Percentiles rank a stretch among this genome's conserved stretches.
phyloP scores from a whole-genome alignment of 2,329 filamentous ascomycete species.

The Talaromyces piceae region DNA sequence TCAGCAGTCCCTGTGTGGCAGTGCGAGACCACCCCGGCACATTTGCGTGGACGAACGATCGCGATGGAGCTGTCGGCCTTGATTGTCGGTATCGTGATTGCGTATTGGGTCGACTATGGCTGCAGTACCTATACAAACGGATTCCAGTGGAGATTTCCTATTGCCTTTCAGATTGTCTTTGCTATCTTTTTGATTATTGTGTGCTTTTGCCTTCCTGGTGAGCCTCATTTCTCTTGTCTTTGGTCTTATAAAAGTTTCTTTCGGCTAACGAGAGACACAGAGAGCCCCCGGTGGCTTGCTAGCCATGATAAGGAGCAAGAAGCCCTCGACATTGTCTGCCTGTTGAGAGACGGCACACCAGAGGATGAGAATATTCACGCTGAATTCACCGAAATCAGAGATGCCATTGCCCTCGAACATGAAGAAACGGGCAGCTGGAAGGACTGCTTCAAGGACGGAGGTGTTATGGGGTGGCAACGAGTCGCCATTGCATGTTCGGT shows the following conservation, averaged over 20 bases:
- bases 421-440: conserved; percentile 46
- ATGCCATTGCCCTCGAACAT: conserved; percentile 39
- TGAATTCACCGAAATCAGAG: conserved; percentile 47
- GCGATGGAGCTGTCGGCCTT: conserved; percentile 48
- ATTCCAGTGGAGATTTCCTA: conserved; percentile 48
- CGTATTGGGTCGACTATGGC: conserved; percentile 46
- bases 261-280: background rate
- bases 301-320: conserved; percentile 49
- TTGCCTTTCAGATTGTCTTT: conserved; percentile 52
- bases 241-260: background rate
- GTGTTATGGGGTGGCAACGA: conserved; percentile 49
- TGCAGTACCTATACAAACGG: conserved; percentile 43
- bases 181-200: conserved; percentile 44
- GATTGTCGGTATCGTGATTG: conserved; percentile 44
- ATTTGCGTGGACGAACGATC: conserved; percentile 44
- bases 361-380: conserved; percentile 39
- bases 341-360: conserved; percentile 41
- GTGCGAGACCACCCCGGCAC: conserved; percentile 44
- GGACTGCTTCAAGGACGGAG: conserved; percentile 43
- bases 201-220: conserved; percentile 44
- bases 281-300: conserved; percentile 53
- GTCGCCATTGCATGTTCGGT: conserved; percentile 51
- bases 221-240: conserved; percentile 4
- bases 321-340: conserved; percentile 40
- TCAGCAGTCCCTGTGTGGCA: conserved; percentile 48